Conservation (phyloP, 495 filamentous ascomycete genomes). For the Talaromyces proteolyticus region DNA sequence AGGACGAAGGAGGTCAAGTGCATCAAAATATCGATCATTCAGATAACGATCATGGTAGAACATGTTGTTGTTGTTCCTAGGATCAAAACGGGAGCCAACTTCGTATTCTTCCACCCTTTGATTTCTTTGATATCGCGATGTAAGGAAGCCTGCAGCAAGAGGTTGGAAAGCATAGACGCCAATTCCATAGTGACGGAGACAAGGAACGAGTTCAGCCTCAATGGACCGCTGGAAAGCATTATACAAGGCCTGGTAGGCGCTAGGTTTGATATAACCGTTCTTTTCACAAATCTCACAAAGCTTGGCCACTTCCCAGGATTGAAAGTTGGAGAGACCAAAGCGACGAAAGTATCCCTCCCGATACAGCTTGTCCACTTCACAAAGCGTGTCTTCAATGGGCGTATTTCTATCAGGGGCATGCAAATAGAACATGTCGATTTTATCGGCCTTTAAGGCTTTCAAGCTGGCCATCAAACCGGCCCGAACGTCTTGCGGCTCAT, state of each 20-base stretch:
- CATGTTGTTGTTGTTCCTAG: conserved; percentile 28
- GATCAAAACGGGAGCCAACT: conserved; percentile 37
- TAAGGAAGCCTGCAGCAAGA: conserved; percentile 43
- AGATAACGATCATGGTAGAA: conserved; percentile 35
- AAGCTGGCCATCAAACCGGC: conserved; percentile 30
- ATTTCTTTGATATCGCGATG: conserved; percentile 17
- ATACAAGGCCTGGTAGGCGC: conserved; percentile 61
- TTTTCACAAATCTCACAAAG: conserved; percentile 41
- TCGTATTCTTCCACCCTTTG: conserved; percentile 24
- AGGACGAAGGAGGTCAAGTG: conserved; percentile 35
- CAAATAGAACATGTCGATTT: conserved; percentile 41
- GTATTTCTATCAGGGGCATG: conserved; percentile 43
- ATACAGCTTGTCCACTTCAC: conserved; percentile 41
- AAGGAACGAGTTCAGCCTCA: conserved; percentile 46
- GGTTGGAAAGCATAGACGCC: conserved; percentile 45
- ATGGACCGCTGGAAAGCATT: conserved; percentile 52
- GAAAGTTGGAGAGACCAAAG: conserved; percentile 46
- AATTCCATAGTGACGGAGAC: conserved; percentile 45
- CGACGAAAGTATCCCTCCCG: conserved; percentile 39
- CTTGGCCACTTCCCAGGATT: conserved; percentile 43
- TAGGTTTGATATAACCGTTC: conserved; percentile 54
- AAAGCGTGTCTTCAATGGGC: conserved; percentile 42
- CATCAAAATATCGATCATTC: conserved; percentile 40
- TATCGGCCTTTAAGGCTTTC: conserved; percentile 34
- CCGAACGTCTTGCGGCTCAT: conserved; percentile 27